Base-by-base conservation (phyloP, 164 flowering plant genomes). In the Vitis cinerea region DNA sequence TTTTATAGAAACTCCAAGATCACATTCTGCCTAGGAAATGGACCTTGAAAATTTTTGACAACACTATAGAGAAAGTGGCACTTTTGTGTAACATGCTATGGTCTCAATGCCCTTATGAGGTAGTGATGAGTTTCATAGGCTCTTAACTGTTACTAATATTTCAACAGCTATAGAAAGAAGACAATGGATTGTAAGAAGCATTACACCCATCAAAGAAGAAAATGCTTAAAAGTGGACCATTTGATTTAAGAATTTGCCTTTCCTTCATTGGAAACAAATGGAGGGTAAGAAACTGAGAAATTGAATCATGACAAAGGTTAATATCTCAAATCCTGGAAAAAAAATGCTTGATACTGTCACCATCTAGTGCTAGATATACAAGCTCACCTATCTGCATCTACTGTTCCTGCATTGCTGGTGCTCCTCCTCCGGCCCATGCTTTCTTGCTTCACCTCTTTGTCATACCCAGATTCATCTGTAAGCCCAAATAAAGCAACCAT, bases 401-500 rank as follows among this genome's bases (percentile, higher is more conserved):
- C 70, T 67, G 62, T 27, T 48, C 15, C 49, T 50, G 23, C 71
- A 65, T 59, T 79, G 74, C 73, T 59, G 58, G 79, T 67, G 30
- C 59, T 70, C 71, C 75, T 74, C 48, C 7, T 47, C 47, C 8
- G 73, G 27, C 72, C 73, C 23, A 66, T 29, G 62, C 67, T 63
- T 68, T 68, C 83, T 49, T 55, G 73, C 65, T 78, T 89, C 64
- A 55, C 31, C 52, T 66, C 31, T 60, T 72, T 78, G 58, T 74
- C 80, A 67, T 75, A 57, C 59, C 55, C 69, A 68, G 51, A 59
- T 59, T 85, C 94, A 75, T 82, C 85, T 12, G 87, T 76, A 78
- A 80, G 72, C 66, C 99, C 96, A 87, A 93, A 93, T 65, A 95
- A 81, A 75, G 90, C 83, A 74, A 68, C 76, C 97, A 95, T 90